Percentiles rank a stretch among this genome's conserved stretches.
These are phyloP conservation scores for Cryptosporidium tyzzeri DNA, from an alignment of 169 alveolate species.

Conservation along the genomic window DNA sequence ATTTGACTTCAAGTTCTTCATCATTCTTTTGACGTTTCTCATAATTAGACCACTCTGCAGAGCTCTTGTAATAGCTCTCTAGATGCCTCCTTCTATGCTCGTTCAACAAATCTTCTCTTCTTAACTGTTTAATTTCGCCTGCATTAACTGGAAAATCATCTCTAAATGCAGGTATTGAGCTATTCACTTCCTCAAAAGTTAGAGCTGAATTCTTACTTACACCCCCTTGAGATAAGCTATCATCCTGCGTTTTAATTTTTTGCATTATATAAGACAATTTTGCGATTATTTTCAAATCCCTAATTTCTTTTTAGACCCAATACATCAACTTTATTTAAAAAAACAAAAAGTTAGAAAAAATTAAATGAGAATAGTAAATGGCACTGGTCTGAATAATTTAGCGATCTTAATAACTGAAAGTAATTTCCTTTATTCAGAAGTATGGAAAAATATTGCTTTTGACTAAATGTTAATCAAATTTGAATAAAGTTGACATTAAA, in stretches of 20 bases:
- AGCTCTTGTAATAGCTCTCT: conserved; percentile 78
- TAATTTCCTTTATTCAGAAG: neutral
- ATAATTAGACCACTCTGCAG: conserved; percentile 81
- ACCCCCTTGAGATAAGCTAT: neutral
- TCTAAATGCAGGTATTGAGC: conserved; percentile 80
- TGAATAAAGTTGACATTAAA: neutral
- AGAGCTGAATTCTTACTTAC: neutral
- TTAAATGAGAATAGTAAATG: neutral
- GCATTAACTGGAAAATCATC: conserved; percentile 78
- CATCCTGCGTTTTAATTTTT: conserved; percentile 3
- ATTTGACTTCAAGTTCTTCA: conserved; percentile 64
- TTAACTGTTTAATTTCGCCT: conserved; percentile 79
- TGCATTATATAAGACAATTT: conserved; percentile 14
- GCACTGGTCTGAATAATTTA: neutral
- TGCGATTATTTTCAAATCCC: neutral
- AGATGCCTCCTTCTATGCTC: conserved; percentile 80
- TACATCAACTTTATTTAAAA: conserved; percentile 4
- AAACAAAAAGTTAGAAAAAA: neutral
- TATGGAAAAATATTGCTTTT: neutral
- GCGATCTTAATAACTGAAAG: neutral
- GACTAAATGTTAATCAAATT: neutral
- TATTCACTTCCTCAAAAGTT: conserved; percentile 59
- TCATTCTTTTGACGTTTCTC: conserved; percentile 70
- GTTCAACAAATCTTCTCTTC: conserved; percentile 78
- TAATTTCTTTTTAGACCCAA: neutral